Evolutionary conservation across 2,329 filamentous ascomycete species (phyloP).

Genomic region (Aspergillus oerlinghausenensis): DNA sequence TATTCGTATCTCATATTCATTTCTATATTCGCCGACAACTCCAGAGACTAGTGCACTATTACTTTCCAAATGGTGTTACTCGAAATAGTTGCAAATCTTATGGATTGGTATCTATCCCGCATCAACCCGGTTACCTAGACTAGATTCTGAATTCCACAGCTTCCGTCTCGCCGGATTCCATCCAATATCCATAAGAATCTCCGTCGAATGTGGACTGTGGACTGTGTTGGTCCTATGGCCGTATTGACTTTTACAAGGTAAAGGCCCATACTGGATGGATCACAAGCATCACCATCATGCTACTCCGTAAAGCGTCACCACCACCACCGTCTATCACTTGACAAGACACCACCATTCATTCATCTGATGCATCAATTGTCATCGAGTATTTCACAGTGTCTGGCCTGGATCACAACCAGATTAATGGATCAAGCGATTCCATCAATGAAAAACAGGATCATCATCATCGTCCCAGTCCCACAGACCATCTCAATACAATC

Average conservation of each 20-base stretch:
- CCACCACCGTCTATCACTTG: background rate
- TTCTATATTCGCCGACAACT: background rate
- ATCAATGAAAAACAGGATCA: background rate
- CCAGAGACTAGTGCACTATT: background rate
- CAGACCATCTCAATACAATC: background rate
- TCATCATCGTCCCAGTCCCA: background rate
- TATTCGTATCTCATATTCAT: background rate
- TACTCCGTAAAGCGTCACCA: background rate
- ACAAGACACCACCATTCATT: background rate
- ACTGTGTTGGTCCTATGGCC: background rate
- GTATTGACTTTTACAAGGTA: background rate
- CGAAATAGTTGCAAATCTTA: background rate
- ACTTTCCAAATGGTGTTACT: background rate
- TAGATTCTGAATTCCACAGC: background rate
- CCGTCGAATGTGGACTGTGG: background rate
- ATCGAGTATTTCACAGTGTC: background rate
- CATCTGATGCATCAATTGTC: background rate
- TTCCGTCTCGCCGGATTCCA: constrained; percentile 5
- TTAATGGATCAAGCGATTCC: background rate
- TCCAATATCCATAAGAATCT: background rate
- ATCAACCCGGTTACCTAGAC: background rate
- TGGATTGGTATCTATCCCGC: constrained; percentile 5
- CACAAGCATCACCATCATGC: background rate
- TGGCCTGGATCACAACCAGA: background rate
- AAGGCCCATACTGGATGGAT: background rate